Conservation (phyloP, 805 yeast species). For the Wickerhamiella domercqiae region DNA sequence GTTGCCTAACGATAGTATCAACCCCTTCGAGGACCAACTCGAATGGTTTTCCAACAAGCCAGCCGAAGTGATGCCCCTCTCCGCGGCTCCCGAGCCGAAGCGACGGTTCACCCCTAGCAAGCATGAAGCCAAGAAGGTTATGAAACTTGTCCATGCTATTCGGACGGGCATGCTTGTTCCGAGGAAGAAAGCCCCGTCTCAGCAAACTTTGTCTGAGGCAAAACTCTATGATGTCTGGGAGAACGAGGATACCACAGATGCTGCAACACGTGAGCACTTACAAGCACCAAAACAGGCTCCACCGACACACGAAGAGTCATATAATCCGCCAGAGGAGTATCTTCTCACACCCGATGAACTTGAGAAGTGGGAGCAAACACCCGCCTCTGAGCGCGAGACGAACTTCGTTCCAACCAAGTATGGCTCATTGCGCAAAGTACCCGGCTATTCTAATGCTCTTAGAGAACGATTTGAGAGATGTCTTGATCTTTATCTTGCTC, state of each 20-base stretch:
- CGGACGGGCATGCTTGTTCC: constrained; percentile 90
- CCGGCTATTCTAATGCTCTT: constrained; percentile 74
- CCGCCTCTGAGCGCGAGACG: constrained; percentile 62
- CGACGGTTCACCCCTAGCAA: constrained; percentile 93
- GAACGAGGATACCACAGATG: constrained; percentile 38
- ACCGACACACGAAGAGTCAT: constrained; percentile 91
- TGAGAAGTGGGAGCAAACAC: constrained; percentile 51
- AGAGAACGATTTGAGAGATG: constrained; percentile 91
- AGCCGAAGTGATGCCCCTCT: constrained; percentile 70
- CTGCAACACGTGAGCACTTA: constrained; percentile 61
- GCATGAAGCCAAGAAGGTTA: constrained; percentile 88
- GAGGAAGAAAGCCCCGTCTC: constrained; percentile 36
- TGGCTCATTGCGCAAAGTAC: constrained; percentile 73
- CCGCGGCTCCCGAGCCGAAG: constrained; percentile 93
- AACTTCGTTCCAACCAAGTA: constrained; percentile 74
- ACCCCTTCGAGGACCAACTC: constrained; percentile 86
- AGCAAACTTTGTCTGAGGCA: constrained; percentile 24
- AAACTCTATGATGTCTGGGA: constrained; percentile 71
- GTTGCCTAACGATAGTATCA: constrained; percentile 58
- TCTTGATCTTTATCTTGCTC: constrained; percentile 86
- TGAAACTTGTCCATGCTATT: constrained; percentile 92
- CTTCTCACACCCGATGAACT: constrained; percentile 64
- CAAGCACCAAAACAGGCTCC: constrained; percentile 94
- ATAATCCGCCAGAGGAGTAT: constrained; percentile 96
- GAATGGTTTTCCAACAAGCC: constrained; percentile 87